Evolutionary conservation across 495 filamentous ascomycete species (phyloP), one percentile per base, ranked within the genome.

Genomic region (Penicillium coprophilum): DNA sequence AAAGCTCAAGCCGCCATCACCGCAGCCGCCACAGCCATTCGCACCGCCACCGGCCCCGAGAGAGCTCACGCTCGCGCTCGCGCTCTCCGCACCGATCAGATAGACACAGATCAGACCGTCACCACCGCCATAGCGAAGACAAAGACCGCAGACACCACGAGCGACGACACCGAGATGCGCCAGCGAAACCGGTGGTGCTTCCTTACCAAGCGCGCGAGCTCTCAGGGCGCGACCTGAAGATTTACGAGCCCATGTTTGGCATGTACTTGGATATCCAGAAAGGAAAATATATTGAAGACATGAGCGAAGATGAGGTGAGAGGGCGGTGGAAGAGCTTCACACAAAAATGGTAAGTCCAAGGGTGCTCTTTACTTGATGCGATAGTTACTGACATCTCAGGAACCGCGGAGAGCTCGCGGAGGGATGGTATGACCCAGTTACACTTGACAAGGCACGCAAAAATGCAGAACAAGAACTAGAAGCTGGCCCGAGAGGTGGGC

Each of bases 251-350:
- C 0, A 81, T 97, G 64, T 91, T 98, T 55, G 89, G 84, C 23
- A 79, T 87, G 60, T 98, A 97, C 65, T 79, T 98, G 24, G 90
- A 96, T 61, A 85, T 96, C 15, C 93, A 97, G 66, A 97, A 98
- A 71, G 74, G 82, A 10, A 67, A 89, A 3, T 60, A 80, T 24
- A 70, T 97, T 0, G 76, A 82, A 21, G 79, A 83, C 3, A 66
- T 98, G 39, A 73, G 78, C 38, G 84, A 87, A 51, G 75, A 81
- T 13, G 93, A 97, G 64, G 67, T 84, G 0, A 85, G 81, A 45
- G 94, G 93, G 1, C 76, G 94, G 38, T 98, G 92, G 91, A 96
- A 96, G 75, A 93, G 92, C 67, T 98, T 97, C 65, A 68, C 91
- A 13, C 74, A 81, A 3, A 93, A 92, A 80, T 98, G 94, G 94